These are phyloP conservation scores for Alnus glutinosa DNA, from an alignment of 306 rosid genomes.

Conservation along the genomic window DNA sequence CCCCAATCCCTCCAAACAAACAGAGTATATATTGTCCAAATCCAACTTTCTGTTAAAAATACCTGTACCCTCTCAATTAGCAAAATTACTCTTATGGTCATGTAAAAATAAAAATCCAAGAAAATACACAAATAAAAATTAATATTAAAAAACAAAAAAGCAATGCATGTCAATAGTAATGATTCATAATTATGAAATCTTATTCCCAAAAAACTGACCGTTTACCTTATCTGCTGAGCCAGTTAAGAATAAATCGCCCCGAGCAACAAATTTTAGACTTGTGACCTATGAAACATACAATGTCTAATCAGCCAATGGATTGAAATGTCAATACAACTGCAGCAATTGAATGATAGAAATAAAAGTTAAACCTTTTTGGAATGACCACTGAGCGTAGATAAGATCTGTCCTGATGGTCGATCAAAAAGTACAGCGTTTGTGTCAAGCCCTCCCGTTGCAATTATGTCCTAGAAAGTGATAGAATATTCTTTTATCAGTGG, in stretches of 20 bases:
- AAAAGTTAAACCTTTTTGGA: constrained; percentile 74
- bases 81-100: not conserved
- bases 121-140: not conserved
- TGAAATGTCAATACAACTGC: constrained; percentile 2
- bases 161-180: not conserved
- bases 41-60: not conserved
- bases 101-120: not conserved
- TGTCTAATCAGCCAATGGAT: constrained; percentile 26
- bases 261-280: constrained; percentile 79
- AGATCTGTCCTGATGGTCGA: constrained; percentile 86
- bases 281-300: constrained; percentile 59
- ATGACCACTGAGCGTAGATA: constrained; percentile 92
- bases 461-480: constrained; percentile 60
- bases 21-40: not conserved
- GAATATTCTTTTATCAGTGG: constrained; percentile 15
- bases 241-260: constrained; percentile 69
- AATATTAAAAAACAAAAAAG: not conserved
- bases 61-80: not conserved
- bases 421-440: constrained; percentile 90
- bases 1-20: not conserved
- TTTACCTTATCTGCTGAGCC: constrained; percentile 91
- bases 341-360: constrained; percentile 1
- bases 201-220: constrained; percentile 12
- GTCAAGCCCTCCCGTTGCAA: constrained; percentile 95
- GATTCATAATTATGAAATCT: not conserved